These are phyloP conservation scores for Naegleria gruberi DNA, from an alignment of 208 protist genomes.

Conservation along the genomic window DNA sequence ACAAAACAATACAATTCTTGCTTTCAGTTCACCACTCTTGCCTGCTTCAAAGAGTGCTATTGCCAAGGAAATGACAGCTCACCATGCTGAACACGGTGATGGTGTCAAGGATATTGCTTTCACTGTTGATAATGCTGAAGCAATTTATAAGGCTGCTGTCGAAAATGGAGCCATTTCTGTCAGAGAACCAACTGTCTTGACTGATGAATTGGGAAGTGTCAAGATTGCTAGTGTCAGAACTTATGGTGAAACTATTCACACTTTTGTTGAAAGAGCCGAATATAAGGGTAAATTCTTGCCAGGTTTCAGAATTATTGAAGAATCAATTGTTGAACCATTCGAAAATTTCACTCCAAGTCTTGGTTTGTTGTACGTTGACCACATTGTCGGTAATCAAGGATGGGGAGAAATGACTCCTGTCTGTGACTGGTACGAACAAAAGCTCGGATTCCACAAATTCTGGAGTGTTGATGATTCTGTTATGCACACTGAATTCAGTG, in stretches of 20 bases:
- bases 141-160: slow-evolving; percentile 50
- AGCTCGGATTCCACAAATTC: slow-evolving; percentile 62
- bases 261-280: slow-evolving; percentile 54
- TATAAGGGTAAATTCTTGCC: slow-evolving; percentile 59
- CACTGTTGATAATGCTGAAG: slow-evolving; percentile 44
- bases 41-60: slow-evolving; percentile 34
- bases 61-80: slow-evolving; percentile 33
- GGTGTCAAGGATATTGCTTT: slow-evolving; percentile 62
- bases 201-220: slow-evolving; percentile 48
- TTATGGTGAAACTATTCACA: slow-evolving; percentile 64
- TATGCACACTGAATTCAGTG: slow-evolving; percentile 65
- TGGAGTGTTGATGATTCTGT: slow-evolving; percentile 69
- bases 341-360: not conserved
- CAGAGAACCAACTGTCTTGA: slow-evolving; percentile 39
- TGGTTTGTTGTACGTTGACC: slow-evolving; percentile 51
- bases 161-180: slow-evolving; percentile 47
- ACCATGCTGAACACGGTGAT: slow-evolving; percentile 54
- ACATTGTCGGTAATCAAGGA: slow-evolving; percentile 65
- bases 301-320: slow-evolving; percentile 36
- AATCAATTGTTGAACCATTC: not conserved
- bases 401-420: slow-evolving; percentile 53
- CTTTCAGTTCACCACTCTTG: slow-evolving; percentile 51
- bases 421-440: slow-evolving; percentile 55
- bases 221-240: slow-evolving; percentile 50
- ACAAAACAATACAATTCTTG: slow-evolving; percentile 43